Conservation (phyloP, 1,284 basidiomycete genomes). For the Malassezia caprae region DNA sequence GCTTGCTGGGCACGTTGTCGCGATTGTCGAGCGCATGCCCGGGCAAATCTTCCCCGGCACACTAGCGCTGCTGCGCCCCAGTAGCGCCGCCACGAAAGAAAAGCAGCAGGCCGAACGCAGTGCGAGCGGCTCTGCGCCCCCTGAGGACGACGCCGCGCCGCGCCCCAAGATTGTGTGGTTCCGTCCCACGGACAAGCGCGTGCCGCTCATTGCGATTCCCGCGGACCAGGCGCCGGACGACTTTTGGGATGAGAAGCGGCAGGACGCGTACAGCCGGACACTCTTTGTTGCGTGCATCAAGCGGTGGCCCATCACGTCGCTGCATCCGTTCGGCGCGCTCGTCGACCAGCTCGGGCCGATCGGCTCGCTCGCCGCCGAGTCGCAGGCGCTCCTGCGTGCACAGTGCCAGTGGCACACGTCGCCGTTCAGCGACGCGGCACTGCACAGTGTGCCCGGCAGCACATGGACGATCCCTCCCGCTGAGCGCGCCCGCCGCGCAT, state of each 20-base stretch:
- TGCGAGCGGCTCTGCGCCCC: slow-evolving; percentile 7
- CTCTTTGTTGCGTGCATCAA: slow-evolving; percentile 98
- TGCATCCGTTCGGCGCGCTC: slow-evolving; percentile 96
- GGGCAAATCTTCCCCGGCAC: slow-evolving; percentile 97
- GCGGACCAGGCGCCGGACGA: slow-evolving; percentile 86
- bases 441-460: slow-evolving; percentile 86
- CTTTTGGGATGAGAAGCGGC: slow-evolving; percentile 75
- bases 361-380: slow-evolving; percentile 93
- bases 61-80: slow-evolving; percentile 84
- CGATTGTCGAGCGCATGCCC: slow-evolving; percentile 95
- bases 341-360: slow-evolving; percentile 98
- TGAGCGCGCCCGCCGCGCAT: slow-evolving; percentile 77
- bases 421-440: slow-evolving; percentile 57
- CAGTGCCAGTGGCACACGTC: slow-evolving; percentile 58
- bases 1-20: slow-evolving; percentile 84
- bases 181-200: slow-evolving; percentile 98
- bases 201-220: slow-evolving; percentile 97
- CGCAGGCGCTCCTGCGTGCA: slow-evolving; percentile 90
- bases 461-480: slow-evolving; percentile 91
- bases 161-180: slow-evolving; percentile 99
- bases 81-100: slow-evolving; percentile 95
- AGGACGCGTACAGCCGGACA: slow-evolving; percentile 73
- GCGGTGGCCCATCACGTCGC: slow-evolving; percentile 71
- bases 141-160: slow-evolving; percentile 55
- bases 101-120: slow-evolving; percentile 97